Percentiles rank a stretch among this genome's conserved stretches.
Evolutionary conservation across 441 rosid species (phyloP).

Genomic region (Hura crepitans): DNA sequence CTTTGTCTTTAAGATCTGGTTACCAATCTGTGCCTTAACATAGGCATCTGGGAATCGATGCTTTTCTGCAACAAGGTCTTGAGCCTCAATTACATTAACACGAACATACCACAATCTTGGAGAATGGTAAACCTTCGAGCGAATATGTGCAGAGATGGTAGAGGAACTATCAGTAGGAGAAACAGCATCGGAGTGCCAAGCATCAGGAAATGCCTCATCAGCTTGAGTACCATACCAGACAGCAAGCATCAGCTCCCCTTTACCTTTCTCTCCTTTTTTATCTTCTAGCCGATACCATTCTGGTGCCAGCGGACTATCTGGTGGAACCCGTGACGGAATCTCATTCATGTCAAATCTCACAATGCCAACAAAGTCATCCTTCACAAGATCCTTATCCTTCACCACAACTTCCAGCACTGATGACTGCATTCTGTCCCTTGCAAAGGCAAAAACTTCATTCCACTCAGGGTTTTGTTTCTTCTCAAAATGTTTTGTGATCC

Average conservation of each 20-base stretch:
- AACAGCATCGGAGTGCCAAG: slow-evolving; percentile 77
- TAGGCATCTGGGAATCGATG: slow-evolving; percentile 56
- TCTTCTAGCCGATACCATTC: slow-evolving; percentile 83
- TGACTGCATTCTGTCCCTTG: slow-evolving; percentile 64
- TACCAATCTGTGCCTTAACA: slow-evolving; percentile 65
- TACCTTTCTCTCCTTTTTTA: slow-evolving; percentile 50
- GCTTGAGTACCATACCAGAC: slow-evolving; percentile 98
- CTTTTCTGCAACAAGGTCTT: slow-evolving; percentile 69
- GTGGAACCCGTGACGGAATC: slow-evolving; percentile 69
- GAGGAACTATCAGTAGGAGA: slow-evolving; percentile 45
- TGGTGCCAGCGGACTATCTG: slow-evolving; percentile 90
- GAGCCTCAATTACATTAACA: slow-evolving; percentile 77
- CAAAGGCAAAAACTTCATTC: slow-evolving; percentile 89
- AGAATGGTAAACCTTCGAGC: slow-evolving; percentile 88
- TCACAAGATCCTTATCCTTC: slow-evolving; percentile 69
- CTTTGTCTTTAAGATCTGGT: slow-evolving; percentile 71
- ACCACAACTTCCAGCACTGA: slow-evolving; percentile 60
- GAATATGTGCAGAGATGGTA: slow-evolving; percentile 40
- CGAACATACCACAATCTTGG: slow-evolving; percentile 94
- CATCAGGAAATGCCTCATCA: slow-evolving; percentile 88
- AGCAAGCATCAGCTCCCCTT: slow-evolving; percentile 81
- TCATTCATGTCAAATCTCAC: slow-evolving; percentile 63
- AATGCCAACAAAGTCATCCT: slow-evolving; percentile 73
- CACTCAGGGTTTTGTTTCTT: slow-evolving; percentile 77
- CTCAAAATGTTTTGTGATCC: slow-evolving; percentile 60